A percentile compares a stretch with the other conserved stretches of the same genome.
Conservation (phyloP, 176 grass and related monocot genomes). For the Carex cristatella region DNA sequence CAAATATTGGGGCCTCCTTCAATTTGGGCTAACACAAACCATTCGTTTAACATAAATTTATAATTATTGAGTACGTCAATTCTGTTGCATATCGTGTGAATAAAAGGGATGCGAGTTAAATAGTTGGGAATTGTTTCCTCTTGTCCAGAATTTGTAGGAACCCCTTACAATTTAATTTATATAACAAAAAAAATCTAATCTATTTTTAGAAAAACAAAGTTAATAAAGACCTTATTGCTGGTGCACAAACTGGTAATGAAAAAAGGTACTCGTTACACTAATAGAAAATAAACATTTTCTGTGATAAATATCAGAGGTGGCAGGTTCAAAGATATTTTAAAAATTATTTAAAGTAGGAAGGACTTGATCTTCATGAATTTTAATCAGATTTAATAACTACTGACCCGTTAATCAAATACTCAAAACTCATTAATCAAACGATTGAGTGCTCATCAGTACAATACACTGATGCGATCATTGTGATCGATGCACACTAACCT, state of each 20-base stretch:
- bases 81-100: neutral
- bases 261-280: neutral
- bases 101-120: neutral
- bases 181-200: neutral
- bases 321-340: too few species aligned
- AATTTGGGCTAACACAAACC: neutral
- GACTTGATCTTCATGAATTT: too few species aligned
- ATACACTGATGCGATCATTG: too few species aligned
- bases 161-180: neutral
- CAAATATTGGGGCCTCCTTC: neutral
- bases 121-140: neutral
- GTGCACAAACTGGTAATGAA: neutral
- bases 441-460: too few species aligned
- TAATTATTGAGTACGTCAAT: neutral
- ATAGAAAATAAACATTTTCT: neutral
- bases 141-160: neutral
- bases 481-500: neutral
- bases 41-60: neutral
- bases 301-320: too few species aligned
- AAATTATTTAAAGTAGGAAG: too few species aligned
- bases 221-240: neutral
- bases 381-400: too few species aligned
- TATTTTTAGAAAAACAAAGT: neutral
- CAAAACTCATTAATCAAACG: too few species aligned
- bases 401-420: too few species aligned